These are phyloP conservation scores for Lycium barbarum DNA, from an alignment of 257 asterid species.

Conservation along the genomic window DNA sequence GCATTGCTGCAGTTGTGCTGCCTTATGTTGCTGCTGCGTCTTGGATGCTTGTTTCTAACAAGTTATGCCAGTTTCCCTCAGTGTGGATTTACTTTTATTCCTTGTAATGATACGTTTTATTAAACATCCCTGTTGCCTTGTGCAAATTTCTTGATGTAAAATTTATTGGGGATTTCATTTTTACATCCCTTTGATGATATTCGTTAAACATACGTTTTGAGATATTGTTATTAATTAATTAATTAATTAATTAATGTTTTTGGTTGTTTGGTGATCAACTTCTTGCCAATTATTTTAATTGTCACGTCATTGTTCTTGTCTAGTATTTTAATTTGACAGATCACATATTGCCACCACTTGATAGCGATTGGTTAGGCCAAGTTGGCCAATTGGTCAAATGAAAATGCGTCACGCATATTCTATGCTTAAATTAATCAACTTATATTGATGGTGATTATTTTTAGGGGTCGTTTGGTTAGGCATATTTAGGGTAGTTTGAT, in stretches of 20 bases:
- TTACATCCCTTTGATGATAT: neutral
- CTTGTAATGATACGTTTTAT: neutral
- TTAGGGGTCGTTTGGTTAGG: neutral
- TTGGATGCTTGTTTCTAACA: constrained; percentile 73
- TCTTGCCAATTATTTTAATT: neutral
- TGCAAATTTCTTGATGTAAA: neutral
- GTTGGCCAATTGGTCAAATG: neutral
- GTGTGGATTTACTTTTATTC: neutral
- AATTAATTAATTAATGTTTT: neutral
- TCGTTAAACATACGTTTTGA: neutral
- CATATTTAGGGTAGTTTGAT: neutral
- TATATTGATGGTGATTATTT: neutral
- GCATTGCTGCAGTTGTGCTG: constrained; percentile 75
- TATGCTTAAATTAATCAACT: neutral
- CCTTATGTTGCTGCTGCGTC: constrained; percentile 76
- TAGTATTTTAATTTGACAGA: neutral
- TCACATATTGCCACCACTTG: neutral
- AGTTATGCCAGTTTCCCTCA: constrained; percentile 18
- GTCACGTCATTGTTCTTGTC: constrained; percentile 6
- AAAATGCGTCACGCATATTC: neutral
- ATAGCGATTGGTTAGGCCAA: neutral
- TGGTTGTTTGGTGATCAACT: constrained; percentile 14
- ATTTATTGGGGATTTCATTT: neutral
- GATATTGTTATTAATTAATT: neutral
- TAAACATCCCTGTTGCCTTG: neutral